Evolutionary conservation across 2,329 filamentous ascomycete genomes (phyloP), one percentile per base, ranked within the genome.

Genomic region (Calonectria hawksworthii): DNA sequence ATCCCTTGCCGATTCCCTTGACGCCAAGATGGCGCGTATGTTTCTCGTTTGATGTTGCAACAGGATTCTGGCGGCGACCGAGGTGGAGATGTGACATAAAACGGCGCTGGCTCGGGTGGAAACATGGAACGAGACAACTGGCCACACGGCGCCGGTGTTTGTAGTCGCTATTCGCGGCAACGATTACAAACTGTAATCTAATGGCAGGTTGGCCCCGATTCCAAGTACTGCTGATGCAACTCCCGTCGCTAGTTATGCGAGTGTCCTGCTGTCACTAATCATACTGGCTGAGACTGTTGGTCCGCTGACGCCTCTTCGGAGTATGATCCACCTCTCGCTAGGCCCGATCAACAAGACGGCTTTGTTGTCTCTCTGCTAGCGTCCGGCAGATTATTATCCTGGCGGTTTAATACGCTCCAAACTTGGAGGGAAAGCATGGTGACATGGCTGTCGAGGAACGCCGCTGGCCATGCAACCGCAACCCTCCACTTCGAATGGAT

Each of bases 131-230:
- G 65, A 61, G 65, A 34, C 21, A 54, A 21, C 34, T 41, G 23
- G 34, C 56, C n/a, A 26, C 38, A n/a, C 18, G 44, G 9, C 44
- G 36, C 26, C 18, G 59, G 38, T 51, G 41, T 23, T 38, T 54
- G 26, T 52, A 8, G 47, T 68, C 73, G 73, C 73, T 61, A 73
- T 69, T 51, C 50, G 73, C 73, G 73, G 73, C 41, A 70, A 70
- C 54, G 41, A 44, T 51, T 59, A 70, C 70, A 73, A 73, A 67
- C 72, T 16, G 30, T 50, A 47, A 16, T 51, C 47, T 41, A 74
- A 72, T 72, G 34, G 59, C 51, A 51, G 50, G 21, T 41, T n/a
- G 14, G 69, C 36, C 23, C 59, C 47, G 18, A 32, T 56, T 51
- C 52, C 54, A 66, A 36, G 63, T 68, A 56, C 32, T 34, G 26